phyloP scores from a whole-genome alignment of 805 yeast species.

The Kodamaea kakaduensis region DNA sequence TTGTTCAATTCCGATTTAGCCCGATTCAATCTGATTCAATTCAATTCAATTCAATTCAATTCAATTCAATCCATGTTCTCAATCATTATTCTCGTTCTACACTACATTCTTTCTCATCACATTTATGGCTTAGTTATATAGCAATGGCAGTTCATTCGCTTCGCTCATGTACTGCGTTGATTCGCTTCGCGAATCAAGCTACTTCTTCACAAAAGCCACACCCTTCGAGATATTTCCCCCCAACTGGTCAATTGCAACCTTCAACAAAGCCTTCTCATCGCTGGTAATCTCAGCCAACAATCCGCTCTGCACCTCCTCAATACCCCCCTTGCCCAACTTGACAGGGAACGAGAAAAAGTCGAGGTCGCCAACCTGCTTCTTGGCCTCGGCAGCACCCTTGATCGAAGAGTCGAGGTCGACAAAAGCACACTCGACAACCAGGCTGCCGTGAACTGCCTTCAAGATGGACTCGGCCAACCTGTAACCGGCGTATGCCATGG shows the following conservation, averaged over 20 bases:
- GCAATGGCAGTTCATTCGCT: no score
- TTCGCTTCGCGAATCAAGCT: no score
- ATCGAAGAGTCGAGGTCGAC: conserved; percentile 48
- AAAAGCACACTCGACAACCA: conserved; percentile 46
- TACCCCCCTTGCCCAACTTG: conserved; percentile 50
- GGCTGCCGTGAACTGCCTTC: conserved; percentile 25
- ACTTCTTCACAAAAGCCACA: conserved; percentile 38
- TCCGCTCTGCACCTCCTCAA: conserved; percentile 50
- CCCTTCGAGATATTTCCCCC: conserved; percentile 58
- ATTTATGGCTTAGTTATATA: no score
- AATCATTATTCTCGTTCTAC: no score
- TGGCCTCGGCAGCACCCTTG: conserved; percentile 50
- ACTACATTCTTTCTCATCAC: no score
- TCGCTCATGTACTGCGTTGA: no score
- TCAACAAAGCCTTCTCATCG: conserved; percentile 53
- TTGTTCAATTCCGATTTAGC: no score
- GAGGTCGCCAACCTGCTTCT: conserved; percentile 38
- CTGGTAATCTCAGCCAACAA: conserved; percentile 46
- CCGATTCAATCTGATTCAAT: no score
- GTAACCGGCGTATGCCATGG: conserved; percentile 94
- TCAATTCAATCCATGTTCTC: no score
- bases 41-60: no score
- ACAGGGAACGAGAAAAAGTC: conserved; percentile 66
- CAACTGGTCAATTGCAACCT: conserved; percentile 52
- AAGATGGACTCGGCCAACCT: conserved; percentile 60